Percentiles rank a stretch among this genome's conserved stretches.
phyloP scores from a whole-genome alignment of 139 green algal genomes.

The Chlamydomonas sp. region DNA sequence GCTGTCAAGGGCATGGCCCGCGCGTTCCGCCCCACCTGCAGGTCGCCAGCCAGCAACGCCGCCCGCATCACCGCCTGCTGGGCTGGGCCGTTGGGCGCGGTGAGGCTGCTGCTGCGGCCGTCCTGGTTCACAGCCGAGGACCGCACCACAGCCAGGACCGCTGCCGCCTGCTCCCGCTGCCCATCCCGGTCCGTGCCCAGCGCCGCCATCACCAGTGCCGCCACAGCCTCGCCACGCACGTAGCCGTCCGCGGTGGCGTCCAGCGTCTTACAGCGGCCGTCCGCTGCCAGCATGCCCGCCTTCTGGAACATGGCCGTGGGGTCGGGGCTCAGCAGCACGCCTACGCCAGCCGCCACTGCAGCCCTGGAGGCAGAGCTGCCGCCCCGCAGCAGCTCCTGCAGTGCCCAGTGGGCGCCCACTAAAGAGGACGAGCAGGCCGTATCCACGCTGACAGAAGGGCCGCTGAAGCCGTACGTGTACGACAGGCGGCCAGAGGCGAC shows the following conservation, averaged over 20 bases:
- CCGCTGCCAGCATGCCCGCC: constrained; percentile 81
- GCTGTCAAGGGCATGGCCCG: not conserved
- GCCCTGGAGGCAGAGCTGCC: constrained; percentile 21
- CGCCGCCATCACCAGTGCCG: constrained; percentile 38
- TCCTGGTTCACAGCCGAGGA: constrained; percentile 91
- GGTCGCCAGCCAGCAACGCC: constrained; percentile 49
- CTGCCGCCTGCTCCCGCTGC: not conserved
- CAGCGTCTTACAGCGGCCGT: constrained; percentile 90
- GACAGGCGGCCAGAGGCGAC: constrained; percentile 75
- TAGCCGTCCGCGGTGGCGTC: constrained; percentile 86
- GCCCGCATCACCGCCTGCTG: constrained; percentile 77
- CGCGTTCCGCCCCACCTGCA: constrained; percentile 20
- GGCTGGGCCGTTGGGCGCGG: constrained; percentile 87
- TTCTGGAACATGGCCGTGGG: constrained; percentile 86
- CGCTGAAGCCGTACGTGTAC: constrained; percentile 78
- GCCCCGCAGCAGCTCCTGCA: constrained; percentile 43
- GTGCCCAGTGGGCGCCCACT: constrained; percentile 76
- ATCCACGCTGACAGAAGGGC: constrained; percentile 78
- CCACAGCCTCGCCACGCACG: constrained; percentile 78
- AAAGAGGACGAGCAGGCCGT: constrained; percentile 84
- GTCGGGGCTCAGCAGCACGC: constrained; percentile 77
- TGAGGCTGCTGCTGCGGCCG: constrained; percentile 87
- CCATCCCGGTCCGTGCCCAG: not conserved
- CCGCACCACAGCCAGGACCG: constrained; percentile 50
- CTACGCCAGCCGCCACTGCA: constrained; percentile 70